Base-by-base conservation (phyloP, 78 protist genomes). In the Monosiga brevicollis region DNA sequence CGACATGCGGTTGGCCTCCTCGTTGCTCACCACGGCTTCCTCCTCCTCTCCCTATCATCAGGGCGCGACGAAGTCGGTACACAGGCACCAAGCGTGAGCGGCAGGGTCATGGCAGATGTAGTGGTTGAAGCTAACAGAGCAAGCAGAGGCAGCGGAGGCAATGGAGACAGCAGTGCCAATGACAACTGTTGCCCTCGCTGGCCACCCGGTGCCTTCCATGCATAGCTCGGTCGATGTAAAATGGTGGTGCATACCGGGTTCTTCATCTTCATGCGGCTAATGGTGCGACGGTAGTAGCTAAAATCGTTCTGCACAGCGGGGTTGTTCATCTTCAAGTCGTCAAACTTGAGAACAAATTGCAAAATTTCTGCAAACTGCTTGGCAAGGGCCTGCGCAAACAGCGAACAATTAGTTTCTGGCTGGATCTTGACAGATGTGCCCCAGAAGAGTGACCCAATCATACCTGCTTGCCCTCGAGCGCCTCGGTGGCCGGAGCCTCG, bases 221-320 rank as follows among this genome's bases (percentile, higher is more conserved):
- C n/a, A n/a, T n/a, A n/a, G n/a, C n/a, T n/a, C n/a, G n/a, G n/a
- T n/a, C n/a, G n/a, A n/a, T n/a, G n/a, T n/a, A n/a, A n/a, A n/a
- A n/a, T n/a, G n/a, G n/a, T n/a, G n/a, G 62, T n/a, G n/a, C n/a
- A n/a, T 11, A 71, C 87, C 39, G 80, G 62, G 74, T 83, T 62
- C n/a, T 85, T 23, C 70, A 91, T 86, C 84, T 91, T 91, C 90
- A 88, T 88, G 79, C 90, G 81, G 84, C 78, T 88, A 42, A 88
- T 84, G 23, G 90, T 91, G 55, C 95, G 87, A 70, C 95, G 89
- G 85, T 90, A 92, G 79, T 88, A 92, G 84, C 87, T 80, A 43
- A 92, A 92, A 83, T 92, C 95, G 80, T 92, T 92, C 62, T 92
- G 95, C 42, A 92, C 90, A 35, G 87, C 84, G 42, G 95, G 91